These are phyloP conservation scores for Pseudozyma pruni DNA, from an alignment of 1,284 basidiomycete genomes.

Conservation along the genomic window DNA sequence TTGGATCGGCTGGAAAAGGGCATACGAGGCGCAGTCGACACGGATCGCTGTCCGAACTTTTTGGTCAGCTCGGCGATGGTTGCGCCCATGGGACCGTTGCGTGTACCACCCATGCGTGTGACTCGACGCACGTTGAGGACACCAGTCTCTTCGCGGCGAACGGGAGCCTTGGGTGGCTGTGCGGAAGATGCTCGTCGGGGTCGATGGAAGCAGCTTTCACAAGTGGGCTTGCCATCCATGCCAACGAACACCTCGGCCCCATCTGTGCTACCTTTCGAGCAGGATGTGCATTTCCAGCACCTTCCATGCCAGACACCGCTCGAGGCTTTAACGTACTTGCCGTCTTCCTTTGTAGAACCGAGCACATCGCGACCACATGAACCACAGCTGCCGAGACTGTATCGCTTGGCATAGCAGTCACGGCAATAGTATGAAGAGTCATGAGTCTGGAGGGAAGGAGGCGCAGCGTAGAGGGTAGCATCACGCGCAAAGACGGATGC, in stretches of 20 bases:
- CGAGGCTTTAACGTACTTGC: conserved; percentile 50
- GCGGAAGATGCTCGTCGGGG: conserved; percentile 3
- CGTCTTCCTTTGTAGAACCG: conserved; percentile 58
- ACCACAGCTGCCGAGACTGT: conserved; percentile 44
- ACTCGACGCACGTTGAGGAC: conserved; percentile 20
- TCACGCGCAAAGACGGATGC: conserved; percentile 50
- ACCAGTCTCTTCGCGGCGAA: not conserved
- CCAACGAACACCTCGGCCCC: conserved; percentile 43
- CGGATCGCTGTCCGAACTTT: conserved; percentile 31
- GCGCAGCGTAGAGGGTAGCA: conserved; percentile 56
- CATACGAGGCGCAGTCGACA: conserved; percentile 8
- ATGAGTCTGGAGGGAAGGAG: conserved; percentile 10
- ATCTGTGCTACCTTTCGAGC: conserved; percentile 21
- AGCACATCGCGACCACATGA: conserved; percentile 44
- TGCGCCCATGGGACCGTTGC: conserved; percentile 47
- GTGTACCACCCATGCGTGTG: conserved; percentile 9
- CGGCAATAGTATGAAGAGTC: conserved; percentile 45
- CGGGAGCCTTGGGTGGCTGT: not conserved
- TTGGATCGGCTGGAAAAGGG: conserved; percentile 11
- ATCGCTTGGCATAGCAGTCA: conserved; percentile 49
- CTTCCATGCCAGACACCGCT: conserved; percentile 52
- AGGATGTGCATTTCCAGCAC: conserved; percentile 54
- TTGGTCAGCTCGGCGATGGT: conserved; percentile 58
- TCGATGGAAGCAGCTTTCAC: conserved; percentile 53
- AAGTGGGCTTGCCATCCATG: conserved; percentile 52